Percentiles rank a stretch among this genome's conserved stretches.
phyloP scores from a whole-genome alignment of 306 rosid species.

The Potentilla sterilis region DNA sequence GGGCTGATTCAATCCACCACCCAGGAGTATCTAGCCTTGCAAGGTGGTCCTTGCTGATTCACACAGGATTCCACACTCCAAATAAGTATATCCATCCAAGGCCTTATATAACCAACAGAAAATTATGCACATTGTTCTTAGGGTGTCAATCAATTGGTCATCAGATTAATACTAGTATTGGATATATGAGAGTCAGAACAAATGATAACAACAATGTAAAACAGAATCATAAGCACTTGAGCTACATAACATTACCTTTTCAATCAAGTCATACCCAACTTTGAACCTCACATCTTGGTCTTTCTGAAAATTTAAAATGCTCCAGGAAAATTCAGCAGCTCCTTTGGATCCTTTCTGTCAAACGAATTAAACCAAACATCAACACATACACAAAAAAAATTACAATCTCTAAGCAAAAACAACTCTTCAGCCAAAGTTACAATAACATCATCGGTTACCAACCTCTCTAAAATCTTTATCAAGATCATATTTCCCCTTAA shows the following conservation, averaged over 20 bases:
- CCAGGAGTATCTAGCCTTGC: too few relatives aligned
- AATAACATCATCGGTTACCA: background rate
- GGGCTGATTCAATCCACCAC: background rate
- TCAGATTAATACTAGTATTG: background rate
- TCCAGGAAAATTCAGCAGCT: constrained; percentile 81
- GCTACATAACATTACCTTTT: constrained; percentile 45
- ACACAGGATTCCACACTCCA: background rate
- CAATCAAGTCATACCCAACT: constrained; percentile 68
- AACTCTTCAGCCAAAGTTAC: background rate
- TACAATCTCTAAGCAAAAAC: background rate
- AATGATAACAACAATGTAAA: background rate
- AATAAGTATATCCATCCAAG: background rate
- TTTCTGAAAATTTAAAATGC: constrained; percentile 63
- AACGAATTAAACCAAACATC: background rate
- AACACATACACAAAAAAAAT: background rate
- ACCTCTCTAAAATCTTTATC: constrained; percentile 74
- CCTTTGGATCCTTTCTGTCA: constrained; percentile 61
- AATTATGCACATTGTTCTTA: background rate
- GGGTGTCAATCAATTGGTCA: background rate
- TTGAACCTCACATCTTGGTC: constrained; percentile 84
- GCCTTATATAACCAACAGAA: background rate
- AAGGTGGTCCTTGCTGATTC: too few relatives aligned
- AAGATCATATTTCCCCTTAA: constrained; percentile 67
- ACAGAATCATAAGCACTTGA: background rate
- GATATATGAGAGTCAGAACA: background rate